Evolutionary conservation across 2,329 filamentous ascomycete genomes (phyloP), one percentile per base, ranked within the genome.

Genomic region (Aureobasidium lini): DNA sequence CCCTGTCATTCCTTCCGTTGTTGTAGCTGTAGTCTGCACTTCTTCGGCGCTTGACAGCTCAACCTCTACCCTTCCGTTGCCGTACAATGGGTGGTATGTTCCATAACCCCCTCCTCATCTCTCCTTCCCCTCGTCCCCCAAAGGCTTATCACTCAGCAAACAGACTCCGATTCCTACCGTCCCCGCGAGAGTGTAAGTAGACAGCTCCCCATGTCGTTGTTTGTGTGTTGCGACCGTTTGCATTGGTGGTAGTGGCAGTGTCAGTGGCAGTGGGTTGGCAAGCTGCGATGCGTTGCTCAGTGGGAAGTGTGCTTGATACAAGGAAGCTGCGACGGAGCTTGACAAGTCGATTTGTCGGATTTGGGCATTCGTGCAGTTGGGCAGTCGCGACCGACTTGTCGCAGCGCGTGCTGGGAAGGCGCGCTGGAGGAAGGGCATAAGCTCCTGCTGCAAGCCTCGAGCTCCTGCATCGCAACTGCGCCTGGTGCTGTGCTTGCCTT

Each of bases 161-260:
- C 65, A 63, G 66, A 64, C 53, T 60, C 61, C 61, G 66, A 69
- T 59, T 63, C 64, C 40, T 70, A 70, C 64, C 66, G 68, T 39
- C 68, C 68, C 54, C 64, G 64, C 59, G 63, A 63, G 44, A 63
- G 62, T 52, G 68, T 70, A 64, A 69, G 68, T 66, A 13, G 9
- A 42, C 36, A 52, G 39, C 37, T 50, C 37, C 42, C 39, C 31
- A 46, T 50, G 34, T 42, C 43, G 37, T 53, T 48, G 47, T 34
- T 44, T 43, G 15, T 32, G 47, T 52, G 47, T 53, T 48, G 40
- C 57, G 34, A 36, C 32, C 16, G 44, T 50, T 44, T 36, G 56
- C 56, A 43, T 56, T 34, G 54, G 52, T 57, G 40, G 32, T 42
- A 23, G 34, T 56, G 52, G 52, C 36, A 31, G 43, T 48, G 15